Percentiles rank a stretch among this genome's conserved stretches.
phyloP scores from a whole-genome alignment of 1,284 basidiomycete genomes.

The Heterobasidion occidentale region DNA sequence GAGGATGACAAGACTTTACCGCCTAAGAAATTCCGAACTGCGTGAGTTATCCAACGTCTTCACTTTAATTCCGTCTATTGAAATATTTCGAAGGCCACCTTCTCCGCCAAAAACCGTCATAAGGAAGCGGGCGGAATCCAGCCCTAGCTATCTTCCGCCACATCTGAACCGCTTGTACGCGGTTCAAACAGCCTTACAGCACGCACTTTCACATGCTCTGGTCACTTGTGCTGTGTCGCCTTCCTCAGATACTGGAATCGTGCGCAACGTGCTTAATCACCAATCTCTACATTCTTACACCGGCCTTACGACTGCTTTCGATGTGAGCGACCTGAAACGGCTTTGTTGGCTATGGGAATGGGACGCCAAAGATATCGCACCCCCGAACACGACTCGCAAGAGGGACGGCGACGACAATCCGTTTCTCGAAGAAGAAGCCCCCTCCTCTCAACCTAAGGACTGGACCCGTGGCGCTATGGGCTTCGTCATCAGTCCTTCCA shows the following conservation, averaged over 20 bases:
- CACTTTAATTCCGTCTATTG: not conserved
- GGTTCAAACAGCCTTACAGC: slow-evolving; percentile 63
- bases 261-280: slow-evolving; percentile 74
- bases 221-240: slow-evolving; percentile 76
- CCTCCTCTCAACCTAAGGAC: slow-evolving; percentile 37
- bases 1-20: slow-evolving; percentile 49
- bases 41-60: slow-evolving; percentile 27
- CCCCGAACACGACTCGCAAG: slow-evolving; percentile 5
- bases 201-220: slow-evolving; percentile 73
- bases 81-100: slow-evolving; percentile 33
- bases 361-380: slow-evolving; percentile 34
- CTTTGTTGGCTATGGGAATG: slow-evolving; percentile 88
- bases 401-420: slow-evolving; percentile 58
- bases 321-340: slow-evolving; percentile 57
- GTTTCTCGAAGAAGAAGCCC: slow-evolving; percentile 41
- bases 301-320: slow-evolving; percentile 55
- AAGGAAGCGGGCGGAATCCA: slow-evolving; percentile 16
- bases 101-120: slow-evolving; percentile 44
- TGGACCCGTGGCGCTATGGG: slow-evolving; percentile 77
- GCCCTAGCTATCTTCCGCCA: slow-evolving; percentile 33
- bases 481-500: slow-evolving; percentile 60
- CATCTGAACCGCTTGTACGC: slow-evolving; percentile 52
- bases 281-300: slow-evolving; percentile 60
- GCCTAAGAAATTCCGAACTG: slow-evolving; percentile 58
- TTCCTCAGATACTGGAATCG: slow-evolving; percentile 61